These are phyloP conservation scores for Brettanomyces anomalus DNA, from an alignment of 805 yeast species.

Conservation along the genomic window DNA sequence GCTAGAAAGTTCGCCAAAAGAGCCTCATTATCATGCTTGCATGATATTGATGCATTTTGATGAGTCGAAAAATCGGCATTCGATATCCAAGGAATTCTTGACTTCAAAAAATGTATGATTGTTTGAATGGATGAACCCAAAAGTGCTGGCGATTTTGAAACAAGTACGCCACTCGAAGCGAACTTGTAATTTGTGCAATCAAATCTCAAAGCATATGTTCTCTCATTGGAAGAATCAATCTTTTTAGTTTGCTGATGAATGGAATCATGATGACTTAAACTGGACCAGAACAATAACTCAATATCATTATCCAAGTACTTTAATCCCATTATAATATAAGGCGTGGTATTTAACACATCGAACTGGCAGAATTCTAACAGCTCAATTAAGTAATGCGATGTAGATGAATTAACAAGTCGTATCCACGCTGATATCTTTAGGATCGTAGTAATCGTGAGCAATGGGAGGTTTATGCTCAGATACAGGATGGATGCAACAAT, in stretches of 20 bases:
- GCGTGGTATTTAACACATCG: neutral
- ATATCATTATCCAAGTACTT: slow-evolving; percentile 1
- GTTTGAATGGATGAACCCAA: neutral
- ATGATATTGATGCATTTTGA: neutral
- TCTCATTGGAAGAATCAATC: neutral
- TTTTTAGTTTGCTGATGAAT: neutral
- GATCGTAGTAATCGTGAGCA: neutral
- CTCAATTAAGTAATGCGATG: neutral
- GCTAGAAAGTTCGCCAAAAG: neutral
- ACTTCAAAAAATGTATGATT: neutral
- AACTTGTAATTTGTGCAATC: neutral
- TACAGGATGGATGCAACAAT: neutral
- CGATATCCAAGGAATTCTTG: neutral
- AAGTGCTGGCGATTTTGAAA: neutral
- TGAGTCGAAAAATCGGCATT: neutral
- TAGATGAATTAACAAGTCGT: neutral
- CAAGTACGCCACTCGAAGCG: neutral
- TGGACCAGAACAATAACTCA: slow-evolving; percentile 1
- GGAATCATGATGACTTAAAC: neutral
- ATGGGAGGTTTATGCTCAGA: neutral
- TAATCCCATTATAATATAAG: slow-evolving; percentile 1
- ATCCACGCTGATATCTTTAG: neutral
- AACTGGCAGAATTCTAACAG: neutral
- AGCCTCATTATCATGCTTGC: too few relatives aligned
- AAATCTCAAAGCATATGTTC: neutral